These are phyloP conservation scores for Thuidium tamariscinum DNA, from an alignment of 225 moss, liverwort and hornwort species.

Conservation along the genomic window DNA sequence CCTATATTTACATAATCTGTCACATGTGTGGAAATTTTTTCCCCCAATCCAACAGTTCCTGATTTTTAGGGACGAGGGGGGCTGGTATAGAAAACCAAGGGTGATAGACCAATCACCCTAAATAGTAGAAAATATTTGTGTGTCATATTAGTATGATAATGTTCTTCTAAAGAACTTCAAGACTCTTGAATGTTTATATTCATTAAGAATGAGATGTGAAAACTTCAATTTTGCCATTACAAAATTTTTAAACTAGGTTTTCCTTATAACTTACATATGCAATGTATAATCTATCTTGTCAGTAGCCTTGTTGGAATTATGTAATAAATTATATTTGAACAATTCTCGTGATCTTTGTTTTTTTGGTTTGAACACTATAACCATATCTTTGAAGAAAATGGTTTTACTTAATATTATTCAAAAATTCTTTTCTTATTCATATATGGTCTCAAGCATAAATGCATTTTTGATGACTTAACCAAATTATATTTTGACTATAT, in stretches of 20 bases:
- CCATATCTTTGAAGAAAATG: neutral
- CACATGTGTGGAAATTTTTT: no score
- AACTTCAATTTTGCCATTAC: neutral
- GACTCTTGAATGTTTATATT: neutral
- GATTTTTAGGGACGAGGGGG: no score
- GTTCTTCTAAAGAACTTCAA: neutral
- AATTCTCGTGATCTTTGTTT: neutral
- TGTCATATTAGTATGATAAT: neutral
- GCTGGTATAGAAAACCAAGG: no score
- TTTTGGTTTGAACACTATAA: rapidly evolving
- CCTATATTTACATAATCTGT: no score
- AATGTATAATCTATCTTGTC: neutral
- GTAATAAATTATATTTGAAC: neutral
- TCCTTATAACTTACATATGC: neutral
- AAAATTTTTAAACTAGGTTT: neutral
- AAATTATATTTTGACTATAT: no score
- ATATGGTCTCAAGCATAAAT: neutral
- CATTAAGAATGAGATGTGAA: neutral
- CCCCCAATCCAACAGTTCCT: no score
- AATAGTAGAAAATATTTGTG: neutral
- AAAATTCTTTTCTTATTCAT: neutral
- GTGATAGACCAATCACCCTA: no score
- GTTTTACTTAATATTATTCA: neutral
- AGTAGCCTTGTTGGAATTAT: neutral
- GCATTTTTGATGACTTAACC: no score